Base-by-base conservation (phyloP, 768 basidiomycete genomes). In the Fomitopsis pulvina region DNA sequence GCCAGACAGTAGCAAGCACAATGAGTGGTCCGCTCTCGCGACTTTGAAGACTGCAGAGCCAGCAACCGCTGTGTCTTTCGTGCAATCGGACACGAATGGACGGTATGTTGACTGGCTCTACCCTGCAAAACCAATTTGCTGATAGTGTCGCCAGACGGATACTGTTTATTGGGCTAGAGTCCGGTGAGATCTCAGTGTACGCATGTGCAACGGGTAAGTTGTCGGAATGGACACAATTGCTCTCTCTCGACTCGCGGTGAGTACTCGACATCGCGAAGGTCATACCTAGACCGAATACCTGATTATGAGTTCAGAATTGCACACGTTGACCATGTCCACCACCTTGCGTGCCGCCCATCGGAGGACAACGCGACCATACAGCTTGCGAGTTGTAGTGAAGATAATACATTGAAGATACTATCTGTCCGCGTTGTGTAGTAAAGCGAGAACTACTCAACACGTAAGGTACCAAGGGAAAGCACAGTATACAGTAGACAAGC, bases 341-440 rank as follows among this genome's bases (percentile, higher is more conserved):
- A 78, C 50, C 69, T 96, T 48, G 74, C 81, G n/a, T 97, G 91
- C 90, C 76, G 85, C 30, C 81, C 84, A 26, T 64, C 64, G 12
- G 58, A 53, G 6, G 56, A 63, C 26, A 60, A 47, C 11, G 58
- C 55, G 44, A 55, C 52, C 48, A 69, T 66, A 50, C 74, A 80
- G 52, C 75, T 97, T 46, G 94, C 91, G 28, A 91, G 83, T 51
- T 91, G 91, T 60, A 89, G 90, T 66, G 92, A 95, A 71, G 94
- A 97, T 75, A 83, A 89, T 73, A 87, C 87, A 73, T 72, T 94
- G 68, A 86, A 82, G 67, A 75, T 95, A 71, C 70, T 82, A 66
- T 73, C 72, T 61, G 71, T 90, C 70, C 78, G 75, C 55, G 58
- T 71, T 60, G 66, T 68, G 70, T 70, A 66, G 66, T 65, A 57